phyloP scores from a whole-genome alignment of 2,329 filamentous ascomycete genomes.

The Pseudofabraea citricarpa region DNA sequence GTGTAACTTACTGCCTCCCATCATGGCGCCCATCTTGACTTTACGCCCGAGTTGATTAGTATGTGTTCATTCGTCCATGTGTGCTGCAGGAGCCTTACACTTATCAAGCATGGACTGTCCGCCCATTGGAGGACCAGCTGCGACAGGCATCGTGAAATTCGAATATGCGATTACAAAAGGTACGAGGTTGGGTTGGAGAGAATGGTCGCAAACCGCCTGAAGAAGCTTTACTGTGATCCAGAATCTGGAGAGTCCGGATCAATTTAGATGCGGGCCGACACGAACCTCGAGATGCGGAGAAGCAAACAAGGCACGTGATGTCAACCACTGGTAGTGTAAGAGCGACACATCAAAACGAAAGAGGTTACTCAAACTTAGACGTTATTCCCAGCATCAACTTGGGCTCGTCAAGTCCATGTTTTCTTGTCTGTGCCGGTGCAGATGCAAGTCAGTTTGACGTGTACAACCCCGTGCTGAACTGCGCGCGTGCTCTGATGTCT shows the following conservation, averaged over 20 bases:
- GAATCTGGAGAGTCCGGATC: neutral
- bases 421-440: neutral
- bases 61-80: constrained; percentile 27
- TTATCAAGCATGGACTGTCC: constrained; percentile 69
- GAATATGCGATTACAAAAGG: neutral
- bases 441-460: neutral
- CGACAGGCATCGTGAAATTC: constrained; percentile 33
- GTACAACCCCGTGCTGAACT: neutral
- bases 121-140: constrained; percentile 42
- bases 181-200: constrained; percentile 11
- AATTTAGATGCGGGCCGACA: neutral
- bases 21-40: constrained; percentile 99
- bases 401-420: neutral
- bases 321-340: no score
- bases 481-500: neutral
- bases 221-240: neutral
- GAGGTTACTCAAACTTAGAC: no score
- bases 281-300: neutral
- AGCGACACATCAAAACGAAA: no score
- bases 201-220: neutral
- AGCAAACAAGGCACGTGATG: neutral
- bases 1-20: constrained; percentile 82
- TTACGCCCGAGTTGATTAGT: constrained; percentile 23
- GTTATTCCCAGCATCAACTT: no score
- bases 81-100: constrained; percentile 49